phyloP scores from a whole-genome alignment of 768 basidiomycete genomes.

The Tulasnella sp. region DNA sequence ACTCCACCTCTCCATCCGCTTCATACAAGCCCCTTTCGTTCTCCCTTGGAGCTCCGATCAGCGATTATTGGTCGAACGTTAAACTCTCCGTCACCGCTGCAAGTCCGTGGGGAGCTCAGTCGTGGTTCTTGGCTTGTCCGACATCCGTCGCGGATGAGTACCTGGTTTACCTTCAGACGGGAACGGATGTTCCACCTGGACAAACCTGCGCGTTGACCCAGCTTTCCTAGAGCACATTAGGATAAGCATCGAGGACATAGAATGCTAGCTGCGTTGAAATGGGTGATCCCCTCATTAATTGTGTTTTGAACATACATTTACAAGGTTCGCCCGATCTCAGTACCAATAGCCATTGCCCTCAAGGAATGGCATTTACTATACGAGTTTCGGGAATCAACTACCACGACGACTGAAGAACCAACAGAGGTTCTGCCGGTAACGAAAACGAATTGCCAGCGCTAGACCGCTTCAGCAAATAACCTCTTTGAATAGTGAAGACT shows the following conservation, averaged over 20 bases:
- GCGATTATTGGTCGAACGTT: neutral
- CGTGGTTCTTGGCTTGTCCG: neutral
- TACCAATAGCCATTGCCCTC: no score
- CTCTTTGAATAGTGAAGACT: neutral
- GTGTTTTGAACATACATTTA: no score
- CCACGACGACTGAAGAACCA: no score
- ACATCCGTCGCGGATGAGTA: neutral
- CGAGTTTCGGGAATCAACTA: no score
- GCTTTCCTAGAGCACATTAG: neutral
- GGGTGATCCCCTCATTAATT: no score
- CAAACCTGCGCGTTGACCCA: neutral
- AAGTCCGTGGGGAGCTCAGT: neutral
- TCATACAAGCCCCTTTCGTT: neutral
- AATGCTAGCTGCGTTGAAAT: no score
- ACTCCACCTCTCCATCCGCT: neutral
- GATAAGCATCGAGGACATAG: neutral
- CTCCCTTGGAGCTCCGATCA: neutral
- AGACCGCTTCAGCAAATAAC: neutral
- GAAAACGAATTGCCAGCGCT: no score
- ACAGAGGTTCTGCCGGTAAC: no score
- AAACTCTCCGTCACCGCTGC: neutral
- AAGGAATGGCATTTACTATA: no score
- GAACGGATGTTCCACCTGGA: neutral
- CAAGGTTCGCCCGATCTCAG: no score
- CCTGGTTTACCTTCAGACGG: neutral